Conservation (phyloP, 1,139 yeast species). For the Candida tetrigidarum region DNA sequence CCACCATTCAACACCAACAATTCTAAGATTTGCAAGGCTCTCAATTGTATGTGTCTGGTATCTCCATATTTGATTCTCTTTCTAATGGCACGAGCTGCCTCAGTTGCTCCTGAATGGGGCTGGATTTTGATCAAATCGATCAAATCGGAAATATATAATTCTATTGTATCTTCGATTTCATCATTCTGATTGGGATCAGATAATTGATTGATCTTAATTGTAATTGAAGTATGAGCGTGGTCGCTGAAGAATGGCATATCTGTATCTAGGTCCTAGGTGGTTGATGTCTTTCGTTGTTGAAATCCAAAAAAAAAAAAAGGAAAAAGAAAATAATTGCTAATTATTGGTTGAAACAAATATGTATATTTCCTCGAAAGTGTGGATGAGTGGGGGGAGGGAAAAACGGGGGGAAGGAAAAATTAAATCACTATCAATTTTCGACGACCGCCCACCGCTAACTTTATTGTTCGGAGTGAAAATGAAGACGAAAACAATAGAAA, state of each 20-base stretch:
- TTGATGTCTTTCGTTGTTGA: not conserved
- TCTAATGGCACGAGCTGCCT: conserved; percentile 89
- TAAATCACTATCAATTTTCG: not conserved
- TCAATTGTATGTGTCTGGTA: conserved; percentile 54
- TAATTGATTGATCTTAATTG: conserved; percentile 50
- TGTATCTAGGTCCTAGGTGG: too few relatives aligned
- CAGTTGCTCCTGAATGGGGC: conserved; percentile 56
- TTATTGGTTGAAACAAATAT: not conserved
- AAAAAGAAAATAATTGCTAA: too few relatives aligned
- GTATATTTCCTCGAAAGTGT: not conserved
- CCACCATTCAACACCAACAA: conserved; percentile 81
- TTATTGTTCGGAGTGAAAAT: too few relatives aligned
- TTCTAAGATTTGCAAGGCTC: conserved; percentile 74
- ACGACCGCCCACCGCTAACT: too few relatives aligned
- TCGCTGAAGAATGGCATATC: conserved; percentile 49
- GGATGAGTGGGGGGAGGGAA: not conserved
- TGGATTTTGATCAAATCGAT: conserved; percentile 45
- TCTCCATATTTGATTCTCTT: conserved; percentile 89
- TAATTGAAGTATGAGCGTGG: conserved; percentile 44
- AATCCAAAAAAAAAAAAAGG: not conserved
- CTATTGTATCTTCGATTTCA: conserved; percentile 39
- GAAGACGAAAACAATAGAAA: not conserved
- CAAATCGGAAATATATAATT: conserved; percentile 41
- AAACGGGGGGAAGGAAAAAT: not conserved
- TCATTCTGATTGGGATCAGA: conserved; percentile 36